These are phyloP conservation scores for Sherardia arvensis DNA, from an alignment of 257 asterid genomes.

Conservation along the genomic window DNA sequence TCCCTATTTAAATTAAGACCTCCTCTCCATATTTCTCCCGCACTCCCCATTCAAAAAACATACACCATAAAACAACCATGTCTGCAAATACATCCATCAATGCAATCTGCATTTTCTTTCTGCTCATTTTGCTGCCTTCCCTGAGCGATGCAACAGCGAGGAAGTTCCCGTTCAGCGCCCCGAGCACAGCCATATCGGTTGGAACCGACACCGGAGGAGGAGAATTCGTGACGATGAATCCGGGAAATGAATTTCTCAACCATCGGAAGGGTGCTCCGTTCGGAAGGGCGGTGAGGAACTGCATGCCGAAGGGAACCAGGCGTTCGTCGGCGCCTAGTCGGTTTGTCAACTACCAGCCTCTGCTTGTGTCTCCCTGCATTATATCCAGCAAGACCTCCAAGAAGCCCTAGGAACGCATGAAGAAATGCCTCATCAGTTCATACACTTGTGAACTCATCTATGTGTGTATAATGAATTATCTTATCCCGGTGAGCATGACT, in stretches of 20 bases:
- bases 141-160: conserved; percentile 34
- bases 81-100: conserved; percentile 12
- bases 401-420: not conserved
- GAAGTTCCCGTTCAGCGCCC: conserved; percentile 37
- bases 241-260: conserved; percentile 17
- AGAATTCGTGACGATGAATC: conserved; percentile 25
- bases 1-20: conserved; percentile 36
- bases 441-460: not conserved
- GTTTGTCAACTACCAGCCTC: conserved; percentile 42
- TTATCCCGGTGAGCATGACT: not conserved
- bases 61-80: not conserved
- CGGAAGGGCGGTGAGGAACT: conserved; percentile 32
- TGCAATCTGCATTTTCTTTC: conserved; percentile 12
- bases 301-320: conserved; percentile 68
- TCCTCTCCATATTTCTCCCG: conserved; percentile 11
- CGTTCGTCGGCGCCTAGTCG: conserved; percentile 88
- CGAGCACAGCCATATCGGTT: conserved; percentile 12
- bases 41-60: not conserved
- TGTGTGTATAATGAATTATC: not conserved
- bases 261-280: conserved; percentile 26
- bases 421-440: not conserved
- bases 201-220: not conserved
- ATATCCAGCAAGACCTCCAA: conserved; percentile 12
- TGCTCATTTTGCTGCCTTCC: conserved; percentile 26
- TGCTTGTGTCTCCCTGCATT: conserved; percentile 37